Evolutionary conservation across 2,329 filamentous ascomycete species (phyloP).

Genomic region (Cordyceps militaris): DNA sequence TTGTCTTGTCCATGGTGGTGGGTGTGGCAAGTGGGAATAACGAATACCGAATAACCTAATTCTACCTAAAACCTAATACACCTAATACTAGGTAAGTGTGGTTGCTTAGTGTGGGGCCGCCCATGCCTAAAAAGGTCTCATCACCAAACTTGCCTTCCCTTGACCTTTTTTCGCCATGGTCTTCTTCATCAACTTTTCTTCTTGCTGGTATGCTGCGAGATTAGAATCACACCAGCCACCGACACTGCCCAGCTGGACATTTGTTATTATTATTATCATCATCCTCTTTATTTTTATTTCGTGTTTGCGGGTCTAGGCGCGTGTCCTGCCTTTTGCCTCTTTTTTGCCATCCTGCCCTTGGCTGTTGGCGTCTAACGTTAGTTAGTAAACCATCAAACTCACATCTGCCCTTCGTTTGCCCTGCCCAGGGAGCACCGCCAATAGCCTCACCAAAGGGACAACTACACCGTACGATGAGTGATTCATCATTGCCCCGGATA

Average conservation of each 20-base stretch:
- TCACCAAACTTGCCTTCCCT: neutral
- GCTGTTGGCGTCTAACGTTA: neutral
- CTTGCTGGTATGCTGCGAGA: slow-evolving; percentile 10
- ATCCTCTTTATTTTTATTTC: neutral
- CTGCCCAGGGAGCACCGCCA: slow-evolving; percentile 6
- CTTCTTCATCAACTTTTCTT: neutral
- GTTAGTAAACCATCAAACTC: neutral
- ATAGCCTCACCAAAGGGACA: slow-evolving; percentile 9
- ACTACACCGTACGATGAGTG: neutral
- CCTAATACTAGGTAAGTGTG: too few relatives aligned
- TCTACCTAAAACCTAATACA: too few relatives aligned
- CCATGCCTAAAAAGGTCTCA: neutral
- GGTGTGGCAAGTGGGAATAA: neutral
- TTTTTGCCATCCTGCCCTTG: neutral
- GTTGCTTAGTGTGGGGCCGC: slow-evolving; percentile 3
- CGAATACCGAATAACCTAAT: too few relatives aligned
- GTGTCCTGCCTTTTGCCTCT: neutral
- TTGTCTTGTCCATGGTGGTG: neutral
- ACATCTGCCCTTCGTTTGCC: slow-evolving; percentile 5
- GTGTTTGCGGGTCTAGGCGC: neutral
- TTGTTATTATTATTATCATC: neutral
- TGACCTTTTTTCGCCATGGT: too few relatives aligned
- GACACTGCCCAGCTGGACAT: neutral
- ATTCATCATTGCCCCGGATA: neutral
- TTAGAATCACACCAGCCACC: slow-evolving; percentile 8